Evolutionary conservation across 768 basidiomycete species (phyloP), one percentile per base, ranked within the genome.

Genomic region (Boletus subcaerulescens): DNA sequence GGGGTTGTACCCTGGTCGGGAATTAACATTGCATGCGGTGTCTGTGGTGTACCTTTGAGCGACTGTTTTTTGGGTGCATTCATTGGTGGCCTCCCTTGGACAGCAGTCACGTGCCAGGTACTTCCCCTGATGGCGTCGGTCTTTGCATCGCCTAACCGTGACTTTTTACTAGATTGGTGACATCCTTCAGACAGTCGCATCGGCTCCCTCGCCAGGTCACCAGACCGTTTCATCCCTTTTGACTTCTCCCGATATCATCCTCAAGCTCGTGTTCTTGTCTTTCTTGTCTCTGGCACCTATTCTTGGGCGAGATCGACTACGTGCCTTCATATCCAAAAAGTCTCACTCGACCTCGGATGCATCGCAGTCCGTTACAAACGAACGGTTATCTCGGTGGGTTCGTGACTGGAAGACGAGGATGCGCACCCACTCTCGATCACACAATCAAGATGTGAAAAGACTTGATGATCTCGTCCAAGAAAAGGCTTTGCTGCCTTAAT

Each of bases 1-100:
- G 95, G 95, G 18, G 84, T 98, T 51, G 92, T 97, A 4, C 95
- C 95, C 6, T 98, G 95, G 95, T 92, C 91, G 53, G 93, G 92
- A 55, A 93, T 98, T 77, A 98, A 98, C 70, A 89, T 98, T 54
- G 94, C 94, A 43, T 96, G 89, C 71, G 94, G 94, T 48, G 92
- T 96, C 26, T 91, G 89, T 62, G 88, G 89, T 33, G 92, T 98
- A 15, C 74, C 84, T 9, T 65, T 91, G 46, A 66, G 74, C 53
- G 89, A 93, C 68, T 93, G 91, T 65, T 76, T 86, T 65, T 74
- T 93, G 47, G 91, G 90, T 36, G 80, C 86, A 7, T 92, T 93
- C 74, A 91, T 93, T 52, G 91, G 91, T 2, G 81, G 83, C 50
- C 69, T 93, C 43, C 91, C 91, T 0, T 93, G 91, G 91, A 93